Conservation (phyloP, 768 basidiomycete species). For the Lentinula boryana region DNA sequence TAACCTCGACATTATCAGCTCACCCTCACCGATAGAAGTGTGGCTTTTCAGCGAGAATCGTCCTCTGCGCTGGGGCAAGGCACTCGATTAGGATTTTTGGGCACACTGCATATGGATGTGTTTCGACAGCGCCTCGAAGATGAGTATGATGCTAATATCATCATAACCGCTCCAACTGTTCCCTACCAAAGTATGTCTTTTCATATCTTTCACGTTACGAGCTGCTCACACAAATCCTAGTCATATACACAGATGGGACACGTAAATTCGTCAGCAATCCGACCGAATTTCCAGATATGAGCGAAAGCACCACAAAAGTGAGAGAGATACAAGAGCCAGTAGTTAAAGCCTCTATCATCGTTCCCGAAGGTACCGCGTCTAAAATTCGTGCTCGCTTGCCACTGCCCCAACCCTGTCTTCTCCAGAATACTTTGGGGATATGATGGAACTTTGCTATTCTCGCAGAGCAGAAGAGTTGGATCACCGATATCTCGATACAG, state of each 20-base stretch:
- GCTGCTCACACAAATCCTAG: conserved; percentile 28
- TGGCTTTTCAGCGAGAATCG: conserved; percentile 86
- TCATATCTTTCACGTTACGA: not conserved
- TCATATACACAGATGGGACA: conserved; percentile 63
- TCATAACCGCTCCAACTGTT: conserved; percentile 94
- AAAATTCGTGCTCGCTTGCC: not conserved
- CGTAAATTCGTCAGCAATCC: conserved; percentile 81
- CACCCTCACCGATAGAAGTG: conserved; percentile 81
- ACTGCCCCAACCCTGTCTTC: not conserved
- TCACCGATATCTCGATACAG: conserved; percentile 75
- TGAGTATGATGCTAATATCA: conserved; percentile 91
- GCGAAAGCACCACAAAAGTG: conserved; percentile 55
- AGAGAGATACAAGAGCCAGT: conserved; percentile 86
- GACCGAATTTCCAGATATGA: conserved; percentile 86
- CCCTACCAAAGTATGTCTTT: conserved; percentile 70
- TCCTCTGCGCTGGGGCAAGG: conserved; percentile 95
- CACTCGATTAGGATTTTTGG: conserved; percentile 90
- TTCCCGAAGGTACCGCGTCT: conserved; percentile 67
- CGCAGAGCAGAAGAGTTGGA: conserved; percentile 83
- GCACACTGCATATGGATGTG: conserved; percentile 94
- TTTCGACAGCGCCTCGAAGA: conserved; percentile 95
- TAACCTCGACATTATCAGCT: conserved; percentile 38
- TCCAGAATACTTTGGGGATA: conserved; percentile 85
- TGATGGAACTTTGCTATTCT: conserved; percentile 90
- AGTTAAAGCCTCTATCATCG: conserved; percentile 90